phyloP scores from a whole-genome alignment of 106 monocot species.

The Gastrodia elata region DNA sequence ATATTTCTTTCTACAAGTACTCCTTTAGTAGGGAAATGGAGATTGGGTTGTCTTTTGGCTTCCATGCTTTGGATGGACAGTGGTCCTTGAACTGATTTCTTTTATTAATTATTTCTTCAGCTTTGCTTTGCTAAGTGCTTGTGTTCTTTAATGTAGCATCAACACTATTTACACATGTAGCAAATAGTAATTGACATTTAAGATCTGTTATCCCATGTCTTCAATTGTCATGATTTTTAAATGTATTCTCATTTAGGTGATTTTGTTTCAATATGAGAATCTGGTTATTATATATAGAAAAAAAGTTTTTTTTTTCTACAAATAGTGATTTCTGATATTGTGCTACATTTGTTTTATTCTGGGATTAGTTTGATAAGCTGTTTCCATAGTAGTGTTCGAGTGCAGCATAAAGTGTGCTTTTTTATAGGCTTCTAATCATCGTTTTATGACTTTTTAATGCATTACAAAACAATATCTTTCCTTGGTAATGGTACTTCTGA shows the following conservation, averaged over 20 bases:
- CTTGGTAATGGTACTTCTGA: no score
- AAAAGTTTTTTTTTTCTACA: no score
- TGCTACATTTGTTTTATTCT: background rate
- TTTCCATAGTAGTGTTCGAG: background rate
- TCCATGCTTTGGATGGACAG: background rate
- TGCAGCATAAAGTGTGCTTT: background rate
- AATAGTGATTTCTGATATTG: background rate
- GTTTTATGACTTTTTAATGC: no score
- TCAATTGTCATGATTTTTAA: background rate
- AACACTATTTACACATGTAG: constrained; percentile 1
- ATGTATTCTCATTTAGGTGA: background rate
- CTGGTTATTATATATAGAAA: background rate
- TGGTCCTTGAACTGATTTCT: background rate
- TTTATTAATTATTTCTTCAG: background rate
- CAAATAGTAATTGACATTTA: no score
- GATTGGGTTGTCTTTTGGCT: background rate
- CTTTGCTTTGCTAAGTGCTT: background rate
- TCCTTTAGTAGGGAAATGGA: background rate
- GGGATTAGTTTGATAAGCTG: background rate
- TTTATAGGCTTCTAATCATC: background rate
- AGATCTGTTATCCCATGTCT: no score
- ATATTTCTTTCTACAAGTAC: background rate
- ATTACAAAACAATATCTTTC: background rate
- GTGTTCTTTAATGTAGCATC: background rate
- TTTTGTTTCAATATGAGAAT: background rate